Percentiles rank a stretch among this genome's conserved stretches.
phyloP scores from a whole-genome alignment of 441 rosid species.

The Manihot esculenta region DNA sequence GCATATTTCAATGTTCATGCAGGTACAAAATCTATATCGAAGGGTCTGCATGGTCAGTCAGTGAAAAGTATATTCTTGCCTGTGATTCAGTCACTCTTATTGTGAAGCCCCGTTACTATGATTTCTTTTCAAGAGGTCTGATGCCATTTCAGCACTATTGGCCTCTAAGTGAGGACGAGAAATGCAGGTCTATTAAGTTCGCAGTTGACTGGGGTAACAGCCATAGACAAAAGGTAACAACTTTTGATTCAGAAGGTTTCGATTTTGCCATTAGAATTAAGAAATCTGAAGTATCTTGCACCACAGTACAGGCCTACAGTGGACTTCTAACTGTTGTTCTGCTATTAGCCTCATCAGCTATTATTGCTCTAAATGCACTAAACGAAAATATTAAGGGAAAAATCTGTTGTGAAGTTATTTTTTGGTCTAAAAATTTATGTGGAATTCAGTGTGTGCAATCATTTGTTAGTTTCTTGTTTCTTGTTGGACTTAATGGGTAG shows the following conservation, averaged over 20 bases:
- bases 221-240: slow-evolving; percentile 54
- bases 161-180: slow-evolving; percentile 64
- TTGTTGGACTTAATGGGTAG: too few relatives aligned
- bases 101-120: slow-evolving; percentile 65
- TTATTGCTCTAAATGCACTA: too few relatives aligned
- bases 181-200: slow-evolving; percentile 76
- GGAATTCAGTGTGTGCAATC: too few relatives aligned
- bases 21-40: slow-evolving; percentile 90
- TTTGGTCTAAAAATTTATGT: too few relatives aligned
- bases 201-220: slow-evolving; percentile 90
- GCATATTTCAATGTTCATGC: slow-evolving; percentile 3
- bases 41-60: slow-evolving; percentile 93
- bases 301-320: too few relatives aligned
- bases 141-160: slow-evolving; percentile 72
- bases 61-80: slow-evolving; percentile 87
- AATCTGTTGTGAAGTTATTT: too few relatives aligned
- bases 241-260: background rate
- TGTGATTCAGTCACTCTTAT: slow-evolving; percentile 73
- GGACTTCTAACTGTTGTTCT: too few relatives aligned
- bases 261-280: background rate
- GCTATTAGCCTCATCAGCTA: too few relatives aligned
- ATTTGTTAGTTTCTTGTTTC: too few relatives aligned
- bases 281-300: too few relatives aligned
- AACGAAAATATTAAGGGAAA: too few relatives aligned
- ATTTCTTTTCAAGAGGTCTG: slow-evolving; percentile 82